Evolutionary conservation across 2,329 filamentous ascomycete genomes (phyloP).

Genomic region (Neoascochyta sp.): DNA sequence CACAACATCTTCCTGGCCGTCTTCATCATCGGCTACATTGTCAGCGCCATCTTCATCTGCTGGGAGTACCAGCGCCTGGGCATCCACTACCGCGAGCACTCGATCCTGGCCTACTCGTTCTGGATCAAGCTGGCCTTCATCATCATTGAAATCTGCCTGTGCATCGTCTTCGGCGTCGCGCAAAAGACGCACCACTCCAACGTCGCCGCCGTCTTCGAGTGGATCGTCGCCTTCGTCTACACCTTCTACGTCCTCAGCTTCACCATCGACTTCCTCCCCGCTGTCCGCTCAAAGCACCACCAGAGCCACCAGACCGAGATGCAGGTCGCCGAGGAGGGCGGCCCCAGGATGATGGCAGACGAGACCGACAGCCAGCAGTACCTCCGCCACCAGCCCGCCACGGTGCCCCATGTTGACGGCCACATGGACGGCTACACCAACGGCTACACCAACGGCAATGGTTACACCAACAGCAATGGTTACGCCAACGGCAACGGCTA

Average conservation of each 20-base stretch:
- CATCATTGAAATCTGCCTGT: conserved; percentile 70
- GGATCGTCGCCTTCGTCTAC: conserved; percentile 76
- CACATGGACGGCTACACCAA: conserved; percentile 16
- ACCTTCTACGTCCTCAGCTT: conserved; percentile 86
- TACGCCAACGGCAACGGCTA: no score
- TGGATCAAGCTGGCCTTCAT: conserved; percentile 86
- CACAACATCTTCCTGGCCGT: conserved; percentile 76
- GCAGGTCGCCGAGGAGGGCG: conserved; percentile 27
- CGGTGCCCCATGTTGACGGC: conserved; percentile 8
- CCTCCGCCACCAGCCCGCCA: conserved; percentile 17
- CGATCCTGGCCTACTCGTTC: conserved; percentile 72
- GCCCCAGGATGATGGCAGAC: conserved; percentile 15
- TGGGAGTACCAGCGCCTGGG: conserved; percentile 85
- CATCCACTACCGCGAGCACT: conserved; percentile 71
- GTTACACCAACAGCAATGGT: conserved; percentile 14
- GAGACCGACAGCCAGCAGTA: conserved; percentile 26
- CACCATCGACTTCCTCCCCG: conserved; percentile 80
- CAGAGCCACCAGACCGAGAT: conserved; percentile 37
- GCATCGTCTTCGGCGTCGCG: conserved; percentile 65
- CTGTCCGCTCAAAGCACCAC: conserved; percentile 57
- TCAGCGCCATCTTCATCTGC: conserved; percentile 85
- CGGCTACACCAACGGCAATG: conserved; percentile 16
- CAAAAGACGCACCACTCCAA: conserved; percentile 54
- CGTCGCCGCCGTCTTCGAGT: conserved; percentile 73
- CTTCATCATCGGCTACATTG: conserved; percentile 81